A percentile compares a stretch with the other conserved stretches of the same genome.
Conservation (phyloP, 2,329 filamentous ascomycete genomes). For the Sporothrix brunneoviolacea region DNA sequence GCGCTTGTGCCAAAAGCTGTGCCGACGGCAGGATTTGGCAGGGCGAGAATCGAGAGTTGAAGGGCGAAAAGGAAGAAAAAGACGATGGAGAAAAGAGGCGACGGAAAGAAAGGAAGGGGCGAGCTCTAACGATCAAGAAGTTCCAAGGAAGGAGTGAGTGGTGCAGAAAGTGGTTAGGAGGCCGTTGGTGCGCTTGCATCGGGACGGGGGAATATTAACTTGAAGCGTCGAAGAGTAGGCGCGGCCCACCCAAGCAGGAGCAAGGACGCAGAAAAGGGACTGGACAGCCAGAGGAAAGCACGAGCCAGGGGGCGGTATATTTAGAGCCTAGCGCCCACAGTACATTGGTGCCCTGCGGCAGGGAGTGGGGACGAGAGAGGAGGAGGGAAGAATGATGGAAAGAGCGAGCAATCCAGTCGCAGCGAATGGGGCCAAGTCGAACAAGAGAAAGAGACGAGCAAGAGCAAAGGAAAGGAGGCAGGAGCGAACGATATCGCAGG, state of each 20-base stretch:
- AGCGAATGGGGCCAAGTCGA: neutral
- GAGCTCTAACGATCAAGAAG: neutral
- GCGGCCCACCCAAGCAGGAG: conserved; percentile 7
- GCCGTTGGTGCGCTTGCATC: neutral
- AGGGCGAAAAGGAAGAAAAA: neutral
- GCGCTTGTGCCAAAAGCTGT: neutral
- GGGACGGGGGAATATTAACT: conserved; percentile 6
- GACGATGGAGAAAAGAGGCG: neutral
- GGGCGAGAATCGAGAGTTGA: neutral
- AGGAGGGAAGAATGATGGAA: neutral
- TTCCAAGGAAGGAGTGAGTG: conserved; percentile 9
- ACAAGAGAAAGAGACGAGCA: neutral
- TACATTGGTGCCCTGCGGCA: conserved; percentile 9
- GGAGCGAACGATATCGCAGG: neutral
- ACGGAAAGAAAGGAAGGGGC: neutral
- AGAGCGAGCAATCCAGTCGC: conserved; percentile 1
- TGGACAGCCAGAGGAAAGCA: neutral
- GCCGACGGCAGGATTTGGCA: neutral
- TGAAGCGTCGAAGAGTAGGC: neutral
- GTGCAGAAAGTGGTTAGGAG: neutral
- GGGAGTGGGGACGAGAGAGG: conserved; percentile 1
- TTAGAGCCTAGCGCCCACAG: conserved; percentile 13
- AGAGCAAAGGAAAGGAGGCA: neutral
- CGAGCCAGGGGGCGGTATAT: conserved; percentile 11
- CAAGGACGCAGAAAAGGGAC: neutral